Conservation (phyloP, 192 early-diverging fungal species). For the Ramicandelaber brevisporus region DNA sequence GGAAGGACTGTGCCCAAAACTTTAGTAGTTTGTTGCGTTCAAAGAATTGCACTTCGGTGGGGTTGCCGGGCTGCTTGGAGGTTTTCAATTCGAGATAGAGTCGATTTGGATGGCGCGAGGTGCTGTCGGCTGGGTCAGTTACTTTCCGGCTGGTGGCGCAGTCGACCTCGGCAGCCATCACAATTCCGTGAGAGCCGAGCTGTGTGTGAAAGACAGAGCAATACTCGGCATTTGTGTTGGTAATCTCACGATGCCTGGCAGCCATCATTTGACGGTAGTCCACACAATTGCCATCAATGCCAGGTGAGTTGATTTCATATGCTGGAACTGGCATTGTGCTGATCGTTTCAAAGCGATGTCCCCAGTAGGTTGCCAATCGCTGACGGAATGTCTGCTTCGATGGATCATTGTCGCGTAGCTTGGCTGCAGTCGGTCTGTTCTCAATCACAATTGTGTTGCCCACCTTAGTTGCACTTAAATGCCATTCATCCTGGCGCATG, state of each 20-base stretch:
- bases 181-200: conserved; percentile 32
- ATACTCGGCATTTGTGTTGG: conserved; percentile 72
- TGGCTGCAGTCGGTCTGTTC: conserved; percentile 26
- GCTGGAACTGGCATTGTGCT: conserved; percentile 33
- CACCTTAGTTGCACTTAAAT: conserved; percentile 41
- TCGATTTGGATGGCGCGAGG: too few relatives aligned
- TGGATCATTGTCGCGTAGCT: conserved; percentile 7
- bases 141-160: too few relatives aligned
- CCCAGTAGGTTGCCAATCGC: conserved; percentile 55
- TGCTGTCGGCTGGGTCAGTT: too few relatives aligned
- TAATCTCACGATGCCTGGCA: conserved; percentile 14
- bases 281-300: conserved; percentile 1
- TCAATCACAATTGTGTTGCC: conserved; percentile 47
- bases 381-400: conserved; percentile 27
- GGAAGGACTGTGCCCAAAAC: conserved; percentile 83
- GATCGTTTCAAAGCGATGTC: conserved; percentile 74
- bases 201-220: conserved; percentile 62
- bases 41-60: too few relatives aligned
- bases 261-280: conserved; percentile 3
- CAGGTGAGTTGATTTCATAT: conserved; percentile 6
- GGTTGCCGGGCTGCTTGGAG: too few relatives aligned
- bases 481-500: conserved; percentile 44
- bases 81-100: too few relatives aligned
- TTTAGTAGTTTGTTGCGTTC: conserved; percentile 77
- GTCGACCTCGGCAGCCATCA: conserved; percentile 87